Base-by-base conservation (phyloP, 257 asterid species). In the Euphrasia confusa region DNA sequence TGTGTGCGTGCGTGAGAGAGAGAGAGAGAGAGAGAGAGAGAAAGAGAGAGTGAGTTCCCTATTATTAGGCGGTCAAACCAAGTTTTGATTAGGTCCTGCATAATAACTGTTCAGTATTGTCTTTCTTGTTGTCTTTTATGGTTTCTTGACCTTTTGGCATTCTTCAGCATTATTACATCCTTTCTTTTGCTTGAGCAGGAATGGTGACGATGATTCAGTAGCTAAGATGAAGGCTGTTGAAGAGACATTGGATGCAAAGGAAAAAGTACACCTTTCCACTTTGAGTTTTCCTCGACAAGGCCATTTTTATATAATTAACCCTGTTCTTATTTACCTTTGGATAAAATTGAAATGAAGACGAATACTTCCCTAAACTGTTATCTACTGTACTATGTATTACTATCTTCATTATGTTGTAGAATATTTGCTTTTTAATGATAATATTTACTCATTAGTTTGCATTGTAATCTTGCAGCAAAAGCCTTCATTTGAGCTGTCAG, bases 401-500 rank as follows among this genome's bases (percentile, higher is more conserved):
- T 54, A 55, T 54, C 28, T 54, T 42, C 70, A 64, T 60, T 65
- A 42, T 56, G 61, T 59, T 50, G 5, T 40, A 26, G 32, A 58
- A n/a, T 68, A 45, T 48, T 54, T 39, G 5, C 40, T 52, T 55
- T 47, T 18, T 53, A 53, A 53, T 53, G 30, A 24, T 28, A 17
- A 53, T 18, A 7, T 56, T 44, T 33, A 64, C 72, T 49, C 33
- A 58, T 62, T 14, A 54, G 27, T 73, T 44, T 64, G 37, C 57
- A 15, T 63, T 60, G 15, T 75, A 45, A 57, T 71, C 70, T 78
- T 78, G 72, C 93, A 89, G 97, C 14, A 45, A 71, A 89, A 89
- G 66, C 99, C 99, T 67, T 89, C 96, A 15, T 93, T 93, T 79
- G 99, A 89, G 89, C 85, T 93, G 65, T 93, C 97, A 65, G 99